A percentile compares a stretch with the other conserved stretches of the same genome.
phyloP scores from a whole-genome alignment of 2,329 filamentous ascomycete genomes.

The Nannizzia gypsea region DNA sequence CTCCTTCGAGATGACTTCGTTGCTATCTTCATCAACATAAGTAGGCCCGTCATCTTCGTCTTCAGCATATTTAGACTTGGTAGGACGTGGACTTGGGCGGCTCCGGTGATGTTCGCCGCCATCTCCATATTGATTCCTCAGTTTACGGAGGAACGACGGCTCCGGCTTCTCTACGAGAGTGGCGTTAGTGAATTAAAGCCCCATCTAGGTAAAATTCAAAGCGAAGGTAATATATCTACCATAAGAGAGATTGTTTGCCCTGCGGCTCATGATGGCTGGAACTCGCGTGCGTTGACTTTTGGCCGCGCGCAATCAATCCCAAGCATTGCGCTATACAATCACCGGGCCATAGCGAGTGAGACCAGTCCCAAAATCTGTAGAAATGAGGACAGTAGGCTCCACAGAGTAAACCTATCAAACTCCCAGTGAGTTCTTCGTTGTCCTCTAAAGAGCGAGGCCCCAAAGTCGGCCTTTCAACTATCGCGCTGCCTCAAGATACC shows the following conservation, averaged over 20 bases:
- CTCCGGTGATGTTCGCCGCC: conserved; percentile 26
- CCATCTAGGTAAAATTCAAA: neutral
- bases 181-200: neutral
- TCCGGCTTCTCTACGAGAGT: conserved; percentile 26
- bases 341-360: neutral
- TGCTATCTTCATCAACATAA: conserved; percentile 35
- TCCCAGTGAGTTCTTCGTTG: neutral
- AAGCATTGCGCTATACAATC: neutral
- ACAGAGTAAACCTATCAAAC: neutral
- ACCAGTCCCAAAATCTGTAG: neutral
- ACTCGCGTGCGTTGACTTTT: neutral
- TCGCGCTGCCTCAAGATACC: neutral
- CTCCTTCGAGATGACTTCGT: conserved; percentile 34
- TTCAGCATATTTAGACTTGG: conserved; percentile 25
- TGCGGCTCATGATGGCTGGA: neutral
- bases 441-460: too few species aligned
- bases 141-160: conserved; percentile 32
- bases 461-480: too few species aligned
- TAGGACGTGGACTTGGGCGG: conserved; percentile 26
- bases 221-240: conserved; percentile 20
- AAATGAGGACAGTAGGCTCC: neutral
- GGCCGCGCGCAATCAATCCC: neutral
- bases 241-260: conserved; percentile 31
- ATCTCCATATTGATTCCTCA: conserved; percentile 29
- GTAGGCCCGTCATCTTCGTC: conserved; percentile 34